Percentiles rank a stretch among this genome's conserved stretches.
These are phyloP conservation scores for Hibiscus mutabilis DNA, from an alignment of 345 rosid genomes.

Conservation along the genomic window DNA sequence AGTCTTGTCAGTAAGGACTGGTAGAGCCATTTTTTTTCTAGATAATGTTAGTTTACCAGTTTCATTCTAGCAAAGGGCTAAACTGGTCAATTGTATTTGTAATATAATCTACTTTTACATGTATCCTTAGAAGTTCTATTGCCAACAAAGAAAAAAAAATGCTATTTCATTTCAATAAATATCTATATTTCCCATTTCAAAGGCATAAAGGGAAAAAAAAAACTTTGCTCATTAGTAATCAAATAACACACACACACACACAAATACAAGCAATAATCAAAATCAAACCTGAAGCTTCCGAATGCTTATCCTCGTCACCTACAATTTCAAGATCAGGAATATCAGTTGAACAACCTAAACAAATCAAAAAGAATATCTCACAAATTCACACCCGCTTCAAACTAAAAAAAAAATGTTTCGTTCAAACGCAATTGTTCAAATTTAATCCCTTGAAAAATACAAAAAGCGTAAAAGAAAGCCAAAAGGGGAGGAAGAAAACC, in stretches of 20 bases:
- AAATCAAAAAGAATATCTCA: neutral
- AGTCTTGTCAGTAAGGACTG: conserved; percentile 7
- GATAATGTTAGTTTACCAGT: neutral
- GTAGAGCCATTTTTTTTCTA: conserved; percentile 2
- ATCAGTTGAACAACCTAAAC: neutral
- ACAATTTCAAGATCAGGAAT: conserved; percentile 3
- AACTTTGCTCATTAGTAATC: neutral
- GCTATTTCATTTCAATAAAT: neutral
- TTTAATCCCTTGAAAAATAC: neutral
- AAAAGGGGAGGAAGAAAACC: neutral
- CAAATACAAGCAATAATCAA: neutral
- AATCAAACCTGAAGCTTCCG: conserved; percentile 8
- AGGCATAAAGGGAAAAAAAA: neutral
- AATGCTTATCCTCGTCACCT: neutral
- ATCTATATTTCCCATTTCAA: neutral
- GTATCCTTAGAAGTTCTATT: neutral
- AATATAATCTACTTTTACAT: neutral
- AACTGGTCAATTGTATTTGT: neutral
- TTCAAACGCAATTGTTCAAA: neutral
- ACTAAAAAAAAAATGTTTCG: neutral
- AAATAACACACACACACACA: neutral
- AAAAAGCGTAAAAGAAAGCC: neutral
- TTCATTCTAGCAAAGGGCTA: neutral
- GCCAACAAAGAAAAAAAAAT: neutral
- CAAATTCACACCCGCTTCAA: neutral